Evolutionary conservation across 768 basidiomycete genomes (phyloP), one percentile per base, ranked within the genome.

Genomic region (Russula foetens): DNA sequence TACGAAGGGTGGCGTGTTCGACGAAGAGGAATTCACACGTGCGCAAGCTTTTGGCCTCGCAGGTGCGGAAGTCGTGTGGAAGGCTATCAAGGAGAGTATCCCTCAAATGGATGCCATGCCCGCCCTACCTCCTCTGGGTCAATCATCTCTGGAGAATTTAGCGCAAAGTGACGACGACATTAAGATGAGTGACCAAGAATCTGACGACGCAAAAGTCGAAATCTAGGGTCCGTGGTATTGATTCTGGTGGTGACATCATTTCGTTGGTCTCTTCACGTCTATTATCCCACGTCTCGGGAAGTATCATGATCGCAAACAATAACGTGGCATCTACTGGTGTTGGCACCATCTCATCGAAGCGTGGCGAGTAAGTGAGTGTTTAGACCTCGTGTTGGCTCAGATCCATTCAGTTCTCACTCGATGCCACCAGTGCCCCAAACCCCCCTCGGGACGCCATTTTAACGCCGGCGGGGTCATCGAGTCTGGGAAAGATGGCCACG

Each of bases 41-140:
- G 84, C 81, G 3, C 76, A 73, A 60, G 74, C 75, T n/a, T 65
- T 84, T 35, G 85, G 84, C 1, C 70, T 70, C 60, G 63, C 59
- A 4, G 81, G 80, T 4, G 83, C 82, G 0, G 60, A 63, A 12
- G 60, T 63, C 3, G 77, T 88, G 2, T 84, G 83, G 75, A 64
- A 61, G 48, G 69, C 68, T 29, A 76, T 86, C 67, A 81, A 80
- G 70, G 63, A 71, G 50, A 78, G 75, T 55, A 45, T 83, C 17
- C 50, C 59, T 11, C 57, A 57, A 51, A 63, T 69, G 64, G 69
- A 63, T 7, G 48, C 41, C 43, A 62, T 58, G 11, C 7, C 21
- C 15, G n/a, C 56, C 12, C 28, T 56, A 19, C 59, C 38, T 29
- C 44, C 19, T 7, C 26, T 19, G 5, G 29, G 33, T 35, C 49